Conservation (phyloP, 2,329 filamentous ascomycete genomes). For the Penicillium griseofulvum region DNA sequence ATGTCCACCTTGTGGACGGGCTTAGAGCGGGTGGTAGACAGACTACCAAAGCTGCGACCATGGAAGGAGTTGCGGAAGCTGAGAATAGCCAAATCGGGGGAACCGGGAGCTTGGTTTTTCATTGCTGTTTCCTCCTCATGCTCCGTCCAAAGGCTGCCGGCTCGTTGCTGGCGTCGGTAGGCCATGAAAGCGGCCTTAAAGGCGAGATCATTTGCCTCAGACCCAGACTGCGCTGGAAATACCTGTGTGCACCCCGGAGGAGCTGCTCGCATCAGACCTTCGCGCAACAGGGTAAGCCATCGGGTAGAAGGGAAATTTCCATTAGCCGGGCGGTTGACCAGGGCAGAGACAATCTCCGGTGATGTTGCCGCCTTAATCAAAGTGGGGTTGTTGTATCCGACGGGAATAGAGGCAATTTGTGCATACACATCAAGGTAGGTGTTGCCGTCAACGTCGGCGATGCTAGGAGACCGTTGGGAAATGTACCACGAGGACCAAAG, state of each 20-base stretch:
- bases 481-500: neutral
- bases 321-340: conserved; percentile 6
- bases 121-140: conserved; percentile 1
- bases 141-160: neutral
- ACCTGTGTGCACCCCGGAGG: conserved; percentile 3
- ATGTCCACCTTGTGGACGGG: conserved; percentile 8
- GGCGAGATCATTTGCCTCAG: conserved; percentile 9
- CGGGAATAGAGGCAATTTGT: conserved; percentile 9
- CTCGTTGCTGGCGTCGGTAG: conserved; percentile 5
- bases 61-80: conserved; percentile 12
- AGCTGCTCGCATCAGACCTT: conserved; percentile 6
- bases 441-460: conserved; percentile 11
- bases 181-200: conserved; percentile 11
- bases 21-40: conserved; percentile 10
- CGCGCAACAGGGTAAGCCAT: conserved; percentile 1
- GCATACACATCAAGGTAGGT: conserved; percentile 10
- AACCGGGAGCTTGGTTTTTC: conserved; percentile 9
- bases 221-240: conserved; percentile 5
- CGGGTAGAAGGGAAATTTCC: conserved; percentile 5
- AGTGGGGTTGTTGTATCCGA: conserved; percentile 9
- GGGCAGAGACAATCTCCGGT: conserved; percentile 2
- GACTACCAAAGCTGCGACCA: conserved; percentile 7
- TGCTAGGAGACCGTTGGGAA: conserved; percentile 2
- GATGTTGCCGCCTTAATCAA: conserved; percentile 2
- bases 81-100: conserved; percentile 7